Base-by-base conservation (phyloP, 345 rosid species). In the Arabis hirsuta region DNA sequence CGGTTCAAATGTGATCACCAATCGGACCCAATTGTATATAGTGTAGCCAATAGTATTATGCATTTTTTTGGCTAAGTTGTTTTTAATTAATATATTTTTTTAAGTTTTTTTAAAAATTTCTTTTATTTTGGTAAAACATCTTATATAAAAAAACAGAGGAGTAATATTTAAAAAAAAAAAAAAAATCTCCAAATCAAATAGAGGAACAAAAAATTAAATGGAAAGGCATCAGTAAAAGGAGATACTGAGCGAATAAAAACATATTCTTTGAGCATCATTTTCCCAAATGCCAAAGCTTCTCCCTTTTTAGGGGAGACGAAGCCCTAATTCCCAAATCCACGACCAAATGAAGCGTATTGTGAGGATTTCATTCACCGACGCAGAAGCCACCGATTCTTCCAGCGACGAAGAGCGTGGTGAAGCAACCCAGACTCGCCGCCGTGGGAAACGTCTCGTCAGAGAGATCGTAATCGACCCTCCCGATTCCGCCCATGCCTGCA, bases 351-450 rank as follows among this genome's bases (percentile, higher is more conserved):
- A 71, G 56, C 80, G 80, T 24, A 65, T 76, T 1, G 73, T 82
- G 4, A 70, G 83, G 34, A 80, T 82, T 45, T 75, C 81, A 20
- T 44, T 71, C 72, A 80, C 84, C 16, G 86, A 82, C 74, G 79
- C 80, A 2, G 86, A 82, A 54, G 86, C 86, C 66, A 82, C 86
- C 24, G 86, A 82, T 62, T 80, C 86, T 45, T 82, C 86, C 19
- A 72, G 79, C 71, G 82, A 80, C 12, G 81, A 79, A 56, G 67
- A 26, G 5, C 39, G 13, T 13, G 29, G 6, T 4, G 41, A 10
- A 38, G 1, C 38, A 14, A 39, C 53, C 13, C 60, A 48, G 2
- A 9, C 59, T 20, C 80, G 76, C n/a, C 74, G 74, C 55, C 73
- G 81, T 69, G 80, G 82, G n/a, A 82, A 82, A 13, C 76, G 82